Conservation (phyloP, 2,329 filamentous ascomycete genomes). For the Colletotrichum camelliae region DNA sequence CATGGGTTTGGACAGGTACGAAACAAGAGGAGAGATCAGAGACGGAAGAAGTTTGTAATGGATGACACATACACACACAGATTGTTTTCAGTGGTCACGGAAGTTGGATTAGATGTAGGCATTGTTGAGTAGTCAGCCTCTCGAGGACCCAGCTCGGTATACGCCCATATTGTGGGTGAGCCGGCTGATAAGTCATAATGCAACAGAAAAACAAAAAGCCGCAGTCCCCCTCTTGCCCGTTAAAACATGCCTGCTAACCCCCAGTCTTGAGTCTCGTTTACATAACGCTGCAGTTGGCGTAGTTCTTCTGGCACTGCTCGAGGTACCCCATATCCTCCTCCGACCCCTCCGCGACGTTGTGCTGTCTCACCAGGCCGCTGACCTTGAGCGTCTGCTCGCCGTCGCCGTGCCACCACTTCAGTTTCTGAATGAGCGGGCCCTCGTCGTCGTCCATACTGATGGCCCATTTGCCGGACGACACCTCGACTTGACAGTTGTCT, state of each 20-base stretch:
- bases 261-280: conserved; percentile 27
- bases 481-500: conserved; percentile 72
- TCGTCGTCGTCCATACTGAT: conserved; percentile 77
- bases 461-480: conserved; percentile 88
- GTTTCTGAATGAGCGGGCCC: conserved; percentile 71
- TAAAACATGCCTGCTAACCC: neutral
- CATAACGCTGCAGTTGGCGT: conserved; percentile 60
- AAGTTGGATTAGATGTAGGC: neutral
- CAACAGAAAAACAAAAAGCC: neutral
- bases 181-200: neutral
- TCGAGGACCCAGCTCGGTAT: neutral
- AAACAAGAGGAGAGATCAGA: neutral
- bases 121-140: neutral
- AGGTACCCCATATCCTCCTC: conserved; percentile 81
- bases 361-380: conserved; percentile 72
- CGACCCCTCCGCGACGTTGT: conserved; percentile 60
- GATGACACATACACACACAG: neutral
- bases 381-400: conserved; percentile 83
- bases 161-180: neutral
- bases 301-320: conserved; percentile 65
- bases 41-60: neutral
- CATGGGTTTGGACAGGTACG: neutral
- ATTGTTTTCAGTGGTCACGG: neutral
- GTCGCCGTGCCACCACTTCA: conserved; percentile 92
- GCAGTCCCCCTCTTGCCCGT: neutral